Evolutionary conservation across 371 early-diverging fungal species (phyloP).

Genomic region (Nematocida sp.): DNA sequence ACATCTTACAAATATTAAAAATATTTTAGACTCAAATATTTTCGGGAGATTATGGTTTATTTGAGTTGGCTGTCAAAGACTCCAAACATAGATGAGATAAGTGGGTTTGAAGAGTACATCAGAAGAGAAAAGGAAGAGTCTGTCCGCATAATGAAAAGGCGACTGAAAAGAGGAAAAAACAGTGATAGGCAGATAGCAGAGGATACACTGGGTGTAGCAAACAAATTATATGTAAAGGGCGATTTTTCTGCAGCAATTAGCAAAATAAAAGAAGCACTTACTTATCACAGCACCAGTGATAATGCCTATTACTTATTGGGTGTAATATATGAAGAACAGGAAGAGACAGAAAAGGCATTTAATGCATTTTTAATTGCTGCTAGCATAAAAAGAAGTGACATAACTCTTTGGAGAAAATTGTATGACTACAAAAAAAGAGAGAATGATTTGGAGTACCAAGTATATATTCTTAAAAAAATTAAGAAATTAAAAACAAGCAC

Average conservation of each 20-base stretch:
- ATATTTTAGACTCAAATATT: background rate
- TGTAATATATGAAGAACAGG: constrained; percentile 80
- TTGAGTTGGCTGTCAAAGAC: constrained; percentile 49
- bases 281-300: constrained; percentile 55
- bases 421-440: constrained; percentile 49
- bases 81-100: constrained; percentile 18
- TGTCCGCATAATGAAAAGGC: constrained; percentile 39
- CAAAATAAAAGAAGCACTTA: constrained; percentile 60
- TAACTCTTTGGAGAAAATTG: constrained; percentile 78
- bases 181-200: constrained; percentile 56
- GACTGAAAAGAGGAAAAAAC: constrained; percentile 44
- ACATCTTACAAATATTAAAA: constrained; percentile 7
- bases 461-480: constrained; percentile 66
- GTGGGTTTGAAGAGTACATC: constrained; percentile 54
- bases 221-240: constrained; percentile 65
- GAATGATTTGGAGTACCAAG: constrained; percentile 61
- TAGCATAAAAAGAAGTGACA: constrained; percentile 77
- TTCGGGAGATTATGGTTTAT: constrained; percentile 34
- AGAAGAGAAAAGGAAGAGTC: constrained; percentile 55
- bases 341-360: constrained; percentile 75
- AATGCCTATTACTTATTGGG: constrained; percentile 73
- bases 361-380: constrained; percentile 82
- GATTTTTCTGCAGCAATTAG: constrained; percentile 49
- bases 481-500: constrained; percentile 52
- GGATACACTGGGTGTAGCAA: constrained; percentile 59